These are phyloP conservation scores for Escallonia herrerae DNA, from an alignment of 129 eudicot genomes.

Conservation along the genomic window DNA sequence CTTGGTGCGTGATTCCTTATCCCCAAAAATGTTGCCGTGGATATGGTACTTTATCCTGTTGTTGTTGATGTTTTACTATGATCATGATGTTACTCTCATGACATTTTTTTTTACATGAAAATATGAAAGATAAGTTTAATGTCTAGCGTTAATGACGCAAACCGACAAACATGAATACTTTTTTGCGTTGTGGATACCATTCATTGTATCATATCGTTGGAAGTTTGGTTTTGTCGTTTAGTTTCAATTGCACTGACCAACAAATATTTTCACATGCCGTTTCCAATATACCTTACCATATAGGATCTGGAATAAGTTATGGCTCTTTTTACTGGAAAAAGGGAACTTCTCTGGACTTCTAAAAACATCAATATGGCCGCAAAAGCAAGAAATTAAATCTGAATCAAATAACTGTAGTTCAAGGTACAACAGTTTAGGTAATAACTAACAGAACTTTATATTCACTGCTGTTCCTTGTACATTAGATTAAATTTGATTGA, in stretches of 20 bases:
- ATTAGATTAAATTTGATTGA: too few species aligned
- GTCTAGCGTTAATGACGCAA: neutral
- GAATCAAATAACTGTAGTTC: too few species aligned
- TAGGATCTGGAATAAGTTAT: neutral
- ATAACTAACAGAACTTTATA: too few species aligned
- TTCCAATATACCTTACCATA: neutral
- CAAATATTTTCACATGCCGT: neutral
- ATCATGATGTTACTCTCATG: too few species aligned
- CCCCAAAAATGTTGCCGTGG: neutral
- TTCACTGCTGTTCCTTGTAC: too few species aligned
- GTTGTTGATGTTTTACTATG: neutral
- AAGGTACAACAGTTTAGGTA: too few species aligned
- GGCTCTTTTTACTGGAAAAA: too few species aligned
- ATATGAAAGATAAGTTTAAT: neutral
- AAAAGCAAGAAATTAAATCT: too few species aligned
- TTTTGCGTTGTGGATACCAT: neutral
- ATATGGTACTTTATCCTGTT: neutral
- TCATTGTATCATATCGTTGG: neutral
- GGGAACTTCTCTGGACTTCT: too few species aligned
- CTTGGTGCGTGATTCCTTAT: slow-evolving; percentile 23
- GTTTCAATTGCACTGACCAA: neutral
- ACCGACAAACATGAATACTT: neutral
- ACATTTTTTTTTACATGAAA: neutral
- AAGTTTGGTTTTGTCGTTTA: neutral
- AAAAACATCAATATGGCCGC: too few species aligned